A percentile compares a stretch with the other conserved stretches of the same genome.
These are phyloP conservation scores for Allantophomopsis cytisporea DNA, from an alignment of 2,329 filamentous ascomycete species.

Conservation along the genomic window DNA sequence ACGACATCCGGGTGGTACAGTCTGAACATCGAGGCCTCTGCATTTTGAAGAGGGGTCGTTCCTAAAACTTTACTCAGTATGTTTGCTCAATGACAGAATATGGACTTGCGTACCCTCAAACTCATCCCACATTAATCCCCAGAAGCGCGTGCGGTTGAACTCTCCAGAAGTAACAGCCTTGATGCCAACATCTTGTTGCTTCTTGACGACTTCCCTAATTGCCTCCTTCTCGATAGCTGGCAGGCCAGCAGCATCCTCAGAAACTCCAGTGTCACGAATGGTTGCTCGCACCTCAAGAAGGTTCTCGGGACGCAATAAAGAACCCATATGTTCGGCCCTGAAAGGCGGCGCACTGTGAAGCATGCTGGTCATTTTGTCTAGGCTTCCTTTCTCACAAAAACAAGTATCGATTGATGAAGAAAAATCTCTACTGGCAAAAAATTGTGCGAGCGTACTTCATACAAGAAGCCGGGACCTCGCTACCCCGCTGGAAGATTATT, in stretches of 20 bases:
- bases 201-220: slow-evolving; percentile 42
- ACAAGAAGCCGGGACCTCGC: too few relatives aligned
- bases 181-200: slow-evolving; percentile 43
- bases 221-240: slow-evolving; percentile 37
- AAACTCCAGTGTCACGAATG: slow-evolving; percentile 28
- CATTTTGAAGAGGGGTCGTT: too few relatives aligned
- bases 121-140: slow-evolving; percentile 29
- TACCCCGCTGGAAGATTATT: too few relatives aligned
- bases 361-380: background rate
- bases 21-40: too few relatives aligned
- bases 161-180: slow-evolving; percentile 46
- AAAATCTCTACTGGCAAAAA: too few relatives aligned
- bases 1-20: too few relatives aligned
- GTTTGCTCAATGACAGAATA: slow-evolving; percentile 17
- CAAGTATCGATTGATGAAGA: too few relatives aligned
- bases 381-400: too few relatives aligned
- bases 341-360: slow-evolving; percentile 26
- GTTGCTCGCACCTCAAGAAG: slow-evolving; percentile 29
- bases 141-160: slow-evolving; percentile 20
- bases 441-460: too few relatives aligned
- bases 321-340: slow-evolving; percentile 50
- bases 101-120: slow-evolving; percentile 28
- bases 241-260: slow-evolving; percentile 25
- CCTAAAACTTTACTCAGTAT: slow-evolving; percentile 24
- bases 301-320: slow-evolving; percentile 41